Evolutionary conservation across 1,284 basidiomycete genomes (phyloP).

Genomic region (Apiotrichum gamsii): DNA sequence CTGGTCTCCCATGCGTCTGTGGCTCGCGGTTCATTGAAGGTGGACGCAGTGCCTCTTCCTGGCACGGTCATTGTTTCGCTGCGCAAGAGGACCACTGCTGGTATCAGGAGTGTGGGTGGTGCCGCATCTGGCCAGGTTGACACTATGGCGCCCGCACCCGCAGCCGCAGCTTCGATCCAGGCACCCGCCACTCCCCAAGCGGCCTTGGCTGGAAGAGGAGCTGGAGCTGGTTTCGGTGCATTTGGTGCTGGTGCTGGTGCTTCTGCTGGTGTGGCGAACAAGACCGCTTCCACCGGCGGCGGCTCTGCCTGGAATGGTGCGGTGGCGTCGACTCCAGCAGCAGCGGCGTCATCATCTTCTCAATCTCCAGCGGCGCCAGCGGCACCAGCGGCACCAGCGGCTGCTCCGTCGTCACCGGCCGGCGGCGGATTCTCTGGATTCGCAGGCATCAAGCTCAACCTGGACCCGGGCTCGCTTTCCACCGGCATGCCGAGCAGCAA

Average conservation of each 20-base stretch:
- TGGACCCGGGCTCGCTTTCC: constrained; percentile 20
- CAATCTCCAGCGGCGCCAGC: no score
- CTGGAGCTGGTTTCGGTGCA: no score
- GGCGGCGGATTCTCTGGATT: constrained; percentile 12
- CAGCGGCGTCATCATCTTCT: no score
- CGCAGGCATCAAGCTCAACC: constrained; percentile 24
- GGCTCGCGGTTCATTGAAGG: constrained; percentile 12
- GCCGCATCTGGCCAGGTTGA: no score
- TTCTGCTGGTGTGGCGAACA: no score
- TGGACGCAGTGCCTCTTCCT: constrained; percentile 13
- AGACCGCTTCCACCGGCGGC: no score
- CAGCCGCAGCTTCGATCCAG: neutral
- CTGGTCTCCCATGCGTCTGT: constrained; percentile 17
- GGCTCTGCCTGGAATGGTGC: no score
- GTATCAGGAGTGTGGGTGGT: neutral
- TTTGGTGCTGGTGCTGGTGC: no score
- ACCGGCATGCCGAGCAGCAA: constrained; percentile 1
- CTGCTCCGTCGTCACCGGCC: neutral
- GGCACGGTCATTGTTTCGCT: neutral
- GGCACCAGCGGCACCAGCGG: constrained; percentile 1
- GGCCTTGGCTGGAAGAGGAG: no score
- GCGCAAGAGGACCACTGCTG: no score
- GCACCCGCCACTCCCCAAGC: neutral
- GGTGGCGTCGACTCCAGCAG: no score
- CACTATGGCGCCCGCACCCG: neutral